Base-by-base conservation (phyloP, 768 basidiomycete species). In the Serendipita sp. region DNA sequence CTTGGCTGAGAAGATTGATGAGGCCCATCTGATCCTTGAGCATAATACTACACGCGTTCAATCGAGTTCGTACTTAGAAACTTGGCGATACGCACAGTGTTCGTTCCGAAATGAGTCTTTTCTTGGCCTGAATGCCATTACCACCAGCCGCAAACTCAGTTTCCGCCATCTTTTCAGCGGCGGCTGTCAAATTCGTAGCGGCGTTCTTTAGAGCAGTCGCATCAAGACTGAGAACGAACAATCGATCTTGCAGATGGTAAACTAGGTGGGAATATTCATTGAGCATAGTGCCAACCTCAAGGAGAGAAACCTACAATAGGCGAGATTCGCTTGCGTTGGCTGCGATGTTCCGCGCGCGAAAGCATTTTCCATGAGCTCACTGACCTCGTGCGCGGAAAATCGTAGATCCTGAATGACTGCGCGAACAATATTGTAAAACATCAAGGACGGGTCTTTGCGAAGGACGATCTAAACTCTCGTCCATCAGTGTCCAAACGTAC, bases 331-430 rank as follows among this genome's bases (percentile, higher is more conserved):
- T 20, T 58, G 53, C 11, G 11, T 30, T 58, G 53, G 53, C 20
- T 58, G 53, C 17, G 53, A 24, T 28, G 33, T 58, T 4, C 53
- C 30, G 9, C 53, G 22, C 11, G 3, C 13, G 20, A 58, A 58
- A 11, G 53, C 53, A n/a, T n/a, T 31, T 34, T 33, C 33, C 53
- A 58, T 58, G 9, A 20, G 4, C 4, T 58, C 31, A n/a, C 53
- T 31, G 31, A 58, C 20, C 24, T 58, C 26, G 30, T 58, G 53
- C 17, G 30, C 53, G n/a, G 24, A 24, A 34, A 58, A 58, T 30
- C 53, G 53, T n/a, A 58, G n/a, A 34, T 58, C 53, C 28, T 58
- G 53, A 58, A 58, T 58, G 26, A 58, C 53, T n/a, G 53, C 53
- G 13, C 53, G 53, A 9, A 58, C 20, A 20, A 58, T 58, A 4